Evolutionary conservation across 345 rosid species (phyloP).

Genomic region (Salix caprea): DNA sequence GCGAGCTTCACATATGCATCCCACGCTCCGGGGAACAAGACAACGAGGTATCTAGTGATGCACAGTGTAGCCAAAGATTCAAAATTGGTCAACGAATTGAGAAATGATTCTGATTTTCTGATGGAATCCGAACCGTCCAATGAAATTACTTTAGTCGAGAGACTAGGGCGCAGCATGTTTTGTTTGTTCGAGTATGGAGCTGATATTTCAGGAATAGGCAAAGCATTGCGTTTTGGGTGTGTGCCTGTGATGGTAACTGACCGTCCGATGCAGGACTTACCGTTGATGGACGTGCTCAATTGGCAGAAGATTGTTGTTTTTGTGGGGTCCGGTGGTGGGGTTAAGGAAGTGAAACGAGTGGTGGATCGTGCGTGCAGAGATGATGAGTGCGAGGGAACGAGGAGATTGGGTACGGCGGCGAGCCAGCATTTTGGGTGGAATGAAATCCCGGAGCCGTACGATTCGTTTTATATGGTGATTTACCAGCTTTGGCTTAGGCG

Average conservation of each 20-base stretch:
- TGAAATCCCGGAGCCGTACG: constrained; percentile 40
- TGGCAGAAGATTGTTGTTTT: constrained; percentile 51
- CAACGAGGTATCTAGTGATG: constrained; percentile 20
- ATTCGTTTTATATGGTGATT: constrained; percentile 48
- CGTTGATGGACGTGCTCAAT: constrained; percentile 50
- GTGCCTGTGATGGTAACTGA: constrained; percentile 48
- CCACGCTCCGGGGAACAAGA: constrained; percentile 9
- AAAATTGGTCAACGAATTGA: constrained; percentile 19
- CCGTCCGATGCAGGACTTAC: constrained; percentile 57
- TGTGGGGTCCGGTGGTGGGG: constrained; percentile 31
- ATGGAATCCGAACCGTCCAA: constrained; percentile 47
- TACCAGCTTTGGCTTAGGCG: constrained; percentile 63
- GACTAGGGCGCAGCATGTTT: constrained; percentile 36
- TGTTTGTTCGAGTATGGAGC: constrained; percentile 48
- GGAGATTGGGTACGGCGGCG: constrained; percentile 28
- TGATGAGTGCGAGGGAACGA: constrained; percentile 24
- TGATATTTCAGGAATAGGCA: constrained; percentile 33
- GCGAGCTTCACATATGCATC: not conserved
- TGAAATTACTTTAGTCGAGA: constrained; percentile 20
- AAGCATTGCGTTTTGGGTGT: constrained; percentile 54
- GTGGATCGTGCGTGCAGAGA: constrained; percentile 24
- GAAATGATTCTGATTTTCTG: constrained; percentile 35
- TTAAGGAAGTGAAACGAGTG: constrained; percentile 31
- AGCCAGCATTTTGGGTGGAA: constrained; percentile 47
- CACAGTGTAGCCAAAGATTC: constrained; percentile 25